Base-by-base conservation (phyloP, 805 yeast species). In the Torulaspora franciscae region DNA sequence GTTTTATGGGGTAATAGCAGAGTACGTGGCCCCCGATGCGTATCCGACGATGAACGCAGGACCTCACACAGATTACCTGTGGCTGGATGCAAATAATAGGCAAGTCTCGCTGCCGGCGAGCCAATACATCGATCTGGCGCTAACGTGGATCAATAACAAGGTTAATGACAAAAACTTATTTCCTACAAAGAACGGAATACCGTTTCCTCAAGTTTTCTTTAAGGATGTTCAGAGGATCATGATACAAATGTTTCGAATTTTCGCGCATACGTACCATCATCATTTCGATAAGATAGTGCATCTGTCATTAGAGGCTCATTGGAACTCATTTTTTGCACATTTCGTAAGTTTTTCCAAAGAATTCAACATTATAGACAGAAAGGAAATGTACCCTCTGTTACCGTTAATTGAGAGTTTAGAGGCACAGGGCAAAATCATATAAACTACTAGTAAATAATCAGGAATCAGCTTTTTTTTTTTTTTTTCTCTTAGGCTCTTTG, bases 1-100 rank as follows among this genome's bases (percentile, higher is more conserved):
- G 60, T 89, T 91, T 58, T 89, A 87, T 62, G 95, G 93, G 1
- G 85, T 89, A n/a, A 77, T 93, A 35, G 77, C 89, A 2, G 98
- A 91, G 55, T 89, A 86, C 56, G 87, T 91, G 32, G 88, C 95
- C 2, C 90, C 95, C 0, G 95, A 86, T 56, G 77, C 82, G 24
- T 87, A 82, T 57, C 95, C 96, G 9, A 83, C 91, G 1, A 93
- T 93, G 99, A 88, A 80, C 56, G 99, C 98, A 0, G 99, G 96
- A 3, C 88, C 96, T 2, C 82, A 82, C 46, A 82, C 90, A 4
- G 95, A 89, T 57, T 93, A 93, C 59, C 69, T 86, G 28, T 93
- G 98, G 96, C 76, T 88, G 15, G 95, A 87, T 65, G 74, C 80
- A 34, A 77, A 82, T 45, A 86, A 85, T 37, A 86, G 88, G 63